These are phyloP conservation scores for Filobasidium floriforme DNA, from an alignment of 768 basidiomycete species.

Conservation along the genomic window DNA sequence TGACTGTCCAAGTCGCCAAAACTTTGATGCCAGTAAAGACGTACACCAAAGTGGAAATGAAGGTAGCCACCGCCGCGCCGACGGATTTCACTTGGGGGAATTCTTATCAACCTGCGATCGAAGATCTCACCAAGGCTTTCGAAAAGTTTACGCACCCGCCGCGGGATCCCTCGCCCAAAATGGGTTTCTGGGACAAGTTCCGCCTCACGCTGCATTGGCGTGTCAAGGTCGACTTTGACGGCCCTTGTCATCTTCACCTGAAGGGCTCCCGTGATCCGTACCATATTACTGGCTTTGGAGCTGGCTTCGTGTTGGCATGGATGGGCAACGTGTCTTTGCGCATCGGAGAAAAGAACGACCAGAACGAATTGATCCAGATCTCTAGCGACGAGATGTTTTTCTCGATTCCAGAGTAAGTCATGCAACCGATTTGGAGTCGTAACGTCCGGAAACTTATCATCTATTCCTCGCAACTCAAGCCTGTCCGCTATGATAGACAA, in stretches of 20 bases:
- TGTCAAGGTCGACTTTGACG: slow-evolving; percentile 57
- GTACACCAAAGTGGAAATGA: slow-evolving; percentile 68
- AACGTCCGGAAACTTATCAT: neutral
- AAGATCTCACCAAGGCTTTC: slow-evolving; percentile 74
- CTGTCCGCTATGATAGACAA: slow-evolving; percentile 38
- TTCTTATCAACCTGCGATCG: slow-evolving; percentile 74
- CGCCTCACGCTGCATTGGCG: slow-evolving; percentile 70
- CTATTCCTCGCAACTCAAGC: slow-evolving; percentile 18
- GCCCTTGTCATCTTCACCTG: slow-evolving; percentile 65
- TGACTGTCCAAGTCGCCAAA: slow-evolving; percentile 67
- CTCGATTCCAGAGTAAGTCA: slow-evolving; percentile 73
- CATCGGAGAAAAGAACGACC: slow-evolving; percentile 62
- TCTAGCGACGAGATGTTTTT: slow-evolving; percentile 70
- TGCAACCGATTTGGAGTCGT: neutral
- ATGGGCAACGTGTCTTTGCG: slow-evolving; percentile 63
- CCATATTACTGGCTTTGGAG: slow-evolving; percentile 59
- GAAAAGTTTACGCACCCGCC: slow-evolving; percentile 72
- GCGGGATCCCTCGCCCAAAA: slow-evolving; percentile 67
- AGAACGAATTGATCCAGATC: slow-evolving; percentile 74
- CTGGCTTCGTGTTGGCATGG: slow-evolving; percentile 83
- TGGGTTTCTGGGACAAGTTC: slow-evolving; percentile 96
- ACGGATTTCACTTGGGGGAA: slow-evolving; percentile 82
- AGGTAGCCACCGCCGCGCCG: slow-evolving; percentile 57
- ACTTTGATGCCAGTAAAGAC: slow-evolving; percentile 94
- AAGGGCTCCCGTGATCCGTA: slow-evolving; percentile 87